phyloP scores from a whole-genome alignment of 2,329 filamentous ascomycete genomes.

The Claviceps citrina region DNA sequence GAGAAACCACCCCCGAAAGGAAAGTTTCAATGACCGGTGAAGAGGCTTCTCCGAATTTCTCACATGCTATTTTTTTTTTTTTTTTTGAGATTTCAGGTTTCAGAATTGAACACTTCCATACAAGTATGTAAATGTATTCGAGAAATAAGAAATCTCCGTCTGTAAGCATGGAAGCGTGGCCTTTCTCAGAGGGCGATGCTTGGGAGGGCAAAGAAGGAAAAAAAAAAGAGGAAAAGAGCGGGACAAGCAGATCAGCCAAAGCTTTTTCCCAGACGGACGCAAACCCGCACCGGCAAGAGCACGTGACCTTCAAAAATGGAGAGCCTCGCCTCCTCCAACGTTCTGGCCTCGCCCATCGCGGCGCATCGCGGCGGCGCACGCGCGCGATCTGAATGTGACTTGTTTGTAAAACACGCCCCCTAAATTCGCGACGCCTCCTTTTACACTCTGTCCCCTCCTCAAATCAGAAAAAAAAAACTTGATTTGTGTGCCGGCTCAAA shows the following conservation, averaged over 20 bases:
- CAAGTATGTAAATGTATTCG: background rate
- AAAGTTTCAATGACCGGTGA: background rate
- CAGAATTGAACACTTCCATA: background rate
- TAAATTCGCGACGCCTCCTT: too few relatives aligned
- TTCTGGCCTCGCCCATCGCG: too few relatives aligned
- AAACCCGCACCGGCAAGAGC: background rate
- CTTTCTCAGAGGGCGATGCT: constrained; percentile 12
- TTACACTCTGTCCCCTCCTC: too few relatives aligned
- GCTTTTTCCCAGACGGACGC: background rate
- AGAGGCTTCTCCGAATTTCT: constrained; percentile 14
- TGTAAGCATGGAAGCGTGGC: constrained; percentile 13
- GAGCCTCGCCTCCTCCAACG: too few relatives aligned
- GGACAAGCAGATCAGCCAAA: background rate
- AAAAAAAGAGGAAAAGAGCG: too few relatives aligned
- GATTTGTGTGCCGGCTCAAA: too few relatives aligned
- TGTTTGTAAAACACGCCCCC: too few relatives aligned
- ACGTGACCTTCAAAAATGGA: constrained; percentile 9
- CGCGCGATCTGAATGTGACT: too few relatives aligned
- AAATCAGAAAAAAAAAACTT: too few relatives aligned
- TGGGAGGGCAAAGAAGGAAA: constrained; percentile 5
- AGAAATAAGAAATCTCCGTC: constrained; percentile 7
- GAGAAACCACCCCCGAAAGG: background rate
- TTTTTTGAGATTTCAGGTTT: too few relatives aligned
- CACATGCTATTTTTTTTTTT: constrained; percentile 7
- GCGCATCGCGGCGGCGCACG: too few relatives aligned